Base-by-base conservation (phyloP, 306 rosid genomes). In the Sesbania bispinosa region DNA sequence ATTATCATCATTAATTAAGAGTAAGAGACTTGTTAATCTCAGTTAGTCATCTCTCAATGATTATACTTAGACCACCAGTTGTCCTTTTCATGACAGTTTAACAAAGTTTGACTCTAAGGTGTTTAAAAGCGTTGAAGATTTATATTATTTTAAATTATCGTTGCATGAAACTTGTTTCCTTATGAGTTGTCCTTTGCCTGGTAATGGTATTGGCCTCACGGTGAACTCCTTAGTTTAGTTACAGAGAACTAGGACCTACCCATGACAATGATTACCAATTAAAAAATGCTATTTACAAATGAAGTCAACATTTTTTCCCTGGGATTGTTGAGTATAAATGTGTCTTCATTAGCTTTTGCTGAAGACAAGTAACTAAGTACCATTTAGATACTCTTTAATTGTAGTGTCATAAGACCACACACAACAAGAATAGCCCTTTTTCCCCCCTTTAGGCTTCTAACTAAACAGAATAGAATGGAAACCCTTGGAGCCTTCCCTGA, bases 221-320 rank as follows among this genome's bases (percentile, higher is more conserved):
- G 82, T 87, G 79, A 87, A 92, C 97, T 87, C 83, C 24, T 63
- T 69, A 77, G 76, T 46, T 82, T 75, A 80, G 85, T 82, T 85
- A 76, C 86, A 85, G 51, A 82, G 86, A 71, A 83, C 59, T 69
- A 59, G 78, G 84, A 83, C 88, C 77, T 64, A 57, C 66, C 77
- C 43, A 42, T 36, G 57, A 46, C 87, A 85, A 87, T 85, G 14
- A 83, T 87, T 83, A 26, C 29, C n/a, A 81, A 73, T 83, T 78
- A 71, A 68, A n/a, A 35, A 81, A 59, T 72, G 62, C 36, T 21
- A 36, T 78, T 13, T 21, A 35, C 59, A 80, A 54, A 33, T 38
- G 26, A 87, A 85, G 96, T 87, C 88, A 65, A 63, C 77, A 74
- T 65, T 79, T 76, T 19, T 67, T n/a, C n/a, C 74, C 42, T 64